Percentiles rank a stretch among this genome's conserved stretches.
Evolutionary conservation across 495 filamentous ascomycete species (phyloP).

Genomic region (Xylaria telfairii): DNA sequence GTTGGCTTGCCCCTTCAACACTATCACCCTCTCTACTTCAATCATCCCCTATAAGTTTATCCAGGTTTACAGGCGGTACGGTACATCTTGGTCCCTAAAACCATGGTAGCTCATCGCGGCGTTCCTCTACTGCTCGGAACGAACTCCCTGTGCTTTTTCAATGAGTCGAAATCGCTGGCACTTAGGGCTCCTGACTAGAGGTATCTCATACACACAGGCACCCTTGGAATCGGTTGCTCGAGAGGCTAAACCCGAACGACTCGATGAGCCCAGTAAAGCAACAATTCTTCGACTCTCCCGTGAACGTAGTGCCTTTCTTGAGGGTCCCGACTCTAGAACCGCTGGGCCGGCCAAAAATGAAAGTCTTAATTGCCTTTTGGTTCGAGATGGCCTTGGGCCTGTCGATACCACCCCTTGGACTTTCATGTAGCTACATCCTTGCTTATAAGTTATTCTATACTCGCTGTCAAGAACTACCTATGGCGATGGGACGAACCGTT

Average conservation of each 20-base stretch:
- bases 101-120: conserved; percentile 25
- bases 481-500: not conserved
- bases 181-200: not conserved
- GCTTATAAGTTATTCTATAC: not conserved
- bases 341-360: not conserved
- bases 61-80: not conserved
- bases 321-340: not conserved
- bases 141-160: conserved; percentile 26
- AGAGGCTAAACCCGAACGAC: not conserved
- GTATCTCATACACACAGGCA: not conserved
- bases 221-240: not conserved
- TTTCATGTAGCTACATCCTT: conserved; percentile 6
- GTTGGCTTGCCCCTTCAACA: too few species aligned
- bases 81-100: conserved; percentile 16
- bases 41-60: conserved; percentile 15
- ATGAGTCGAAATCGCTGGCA: conserved; percentile 22
- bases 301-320: not conserved
- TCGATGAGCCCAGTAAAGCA: not conserved
- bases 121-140: conserved; percentile 22
- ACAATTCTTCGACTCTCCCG: not conserved
- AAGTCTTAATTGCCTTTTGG: not conserved
- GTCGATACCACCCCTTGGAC: not conserved
- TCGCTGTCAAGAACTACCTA: not conserved
- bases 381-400: not conserved
- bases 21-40: too few species aligned